A percentile compares a stretch with the other conserved stretches of the same genome.
These are phyloP conservation scores for Ustilago curta DNA, from an alignment of 1,284 basidiomycete species.

Conservation along the genomic window DNA sequence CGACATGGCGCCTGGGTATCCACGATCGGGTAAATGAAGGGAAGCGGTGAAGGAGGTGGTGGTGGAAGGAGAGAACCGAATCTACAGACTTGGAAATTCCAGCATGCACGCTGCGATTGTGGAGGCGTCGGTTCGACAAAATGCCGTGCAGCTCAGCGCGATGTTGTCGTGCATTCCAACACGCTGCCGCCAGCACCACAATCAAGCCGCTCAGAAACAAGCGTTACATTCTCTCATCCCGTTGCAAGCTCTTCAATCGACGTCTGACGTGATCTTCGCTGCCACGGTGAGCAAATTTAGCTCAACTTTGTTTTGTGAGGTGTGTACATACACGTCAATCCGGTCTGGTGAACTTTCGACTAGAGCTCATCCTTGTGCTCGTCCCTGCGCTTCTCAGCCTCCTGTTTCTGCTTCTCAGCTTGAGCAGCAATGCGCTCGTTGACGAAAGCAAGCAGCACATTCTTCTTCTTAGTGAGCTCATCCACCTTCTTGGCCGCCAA, in stretches of 20 bases:
- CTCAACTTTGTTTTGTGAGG: background rate
- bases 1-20: constrained; percentile 18
- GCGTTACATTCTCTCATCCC: too few species aligned
- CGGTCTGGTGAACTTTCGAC: background rate
- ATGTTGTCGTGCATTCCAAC: too few species aligned
- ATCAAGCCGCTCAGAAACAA: too few species aligned
- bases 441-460: constrained; percentile 82
- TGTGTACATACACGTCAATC: too few species aligned
- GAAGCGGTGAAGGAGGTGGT: background rate
- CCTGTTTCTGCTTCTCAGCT: constrained; percentile 49
- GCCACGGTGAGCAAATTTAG: background rate
- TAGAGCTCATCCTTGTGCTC: constrained; percentile 51
- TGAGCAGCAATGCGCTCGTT: constrained; percentile 55
- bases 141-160: too few species aligned
- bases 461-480: constrained; percentile 91
- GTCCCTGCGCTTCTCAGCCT: constrained; percentile 25
- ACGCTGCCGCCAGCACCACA: too few species aligned
- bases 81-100: background rate
- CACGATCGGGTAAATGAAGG: background rate
- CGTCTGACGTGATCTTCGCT: too few species aligned
- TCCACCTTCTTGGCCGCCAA: constrained; percentile 85
- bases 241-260: too few species aligned
- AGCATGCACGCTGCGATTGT: too few species aligned
- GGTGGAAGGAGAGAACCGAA: background rate
- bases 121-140: too few species aligned